These are phyloP conservation scores for Cornus kousa DNA, from an alignment of 148 eudicot species.

Conservation along the genomic window DNA sequence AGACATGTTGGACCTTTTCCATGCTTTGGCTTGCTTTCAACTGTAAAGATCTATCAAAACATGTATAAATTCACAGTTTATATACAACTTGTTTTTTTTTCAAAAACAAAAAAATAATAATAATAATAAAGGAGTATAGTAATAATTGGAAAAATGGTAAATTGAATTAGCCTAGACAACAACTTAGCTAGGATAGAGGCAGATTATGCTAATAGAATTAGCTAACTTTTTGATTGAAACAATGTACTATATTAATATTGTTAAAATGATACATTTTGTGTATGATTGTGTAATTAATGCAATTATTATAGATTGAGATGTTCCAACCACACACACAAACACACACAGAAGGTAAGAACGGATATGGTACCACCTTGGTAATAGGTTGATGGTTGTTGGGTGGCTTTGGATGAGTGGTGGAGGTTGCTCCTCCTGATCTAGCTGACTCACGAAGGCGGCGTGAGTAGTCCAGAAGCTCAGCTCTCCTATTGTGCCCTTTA, in stretches of 20 bases:
- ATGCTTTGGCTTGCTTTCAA: not conserved
- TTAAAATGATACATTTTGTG: no score
- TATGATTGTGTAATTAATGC: no score
- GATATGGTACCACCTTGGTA: constrained; percentile 10
- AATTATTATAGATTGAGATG: no score
- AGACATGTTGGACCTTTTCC: constrained; percentile 18
- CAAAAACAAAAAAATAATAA: no score
- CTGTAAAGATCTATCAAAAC: not conserved
- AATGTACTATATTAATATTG: no score
- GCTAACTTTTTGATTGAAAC: no score
- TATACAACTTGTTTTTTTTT: not conserved
- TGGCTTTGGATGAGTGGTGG: constrained; percentile 15
- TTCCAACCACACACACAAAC: not conserved
- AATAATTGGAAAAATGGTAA: no score
- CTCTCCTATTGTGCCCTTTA: constrained; percentile 29
- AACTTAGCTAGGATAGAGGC: not conserved
- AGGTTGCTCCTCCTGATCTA: constrained; percentile 4
- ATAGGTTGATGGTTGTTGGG: constrained; percentile 14
- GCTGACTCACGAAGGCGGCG: constrained; percentile 31
- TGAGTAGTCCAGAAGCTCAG: constrained; percentile 42
- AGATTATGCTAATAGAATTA: not conserved
- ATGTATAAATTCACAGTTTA: not conserved
- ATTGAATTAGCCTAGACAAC: no score
- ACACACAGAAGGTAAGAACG: not conserved
- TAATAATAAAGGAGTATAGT: no score